Base-by-base conservation (phyloP, 2,329 filamentous ascomycete species). In the Macrophomina phaseolina region DNA sequence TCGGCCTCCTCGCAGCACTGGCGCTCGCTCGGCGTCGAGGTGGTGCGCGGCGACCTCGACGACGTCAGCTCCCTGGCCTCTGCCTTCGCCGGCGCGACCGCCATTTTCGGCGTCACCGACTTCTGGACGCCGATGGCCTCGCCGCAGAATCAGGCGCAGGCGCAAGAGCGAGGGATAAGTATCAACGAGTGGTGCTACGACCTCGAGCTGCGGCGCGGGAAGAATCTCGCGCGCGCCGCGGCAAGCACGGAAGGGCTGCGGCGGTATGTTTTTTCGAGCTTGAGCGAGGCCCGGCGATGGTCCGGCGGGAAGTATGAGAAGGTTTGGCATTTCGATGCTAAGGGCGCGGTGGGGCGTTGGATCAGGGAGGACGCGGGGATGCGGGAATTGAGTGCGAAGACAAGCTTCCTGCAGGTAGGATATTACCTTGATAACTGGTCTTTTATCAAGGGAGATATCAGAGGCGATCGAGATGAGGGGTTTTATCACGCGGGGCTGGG, bases 91-190 rank as follows among this genome's bases (percentile, higher is more conserved):
- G 82, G 81, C 42, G 77, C 84, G 1, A 73, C 82, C 51, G 82
- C 82, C 16, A 84, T 85, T 40, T 87, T 83, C 70, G 81, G 76
- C 36, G 79, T 86, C 14, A 87, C 85, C 45, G 83, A 85, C 74
- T 55, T 55, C n/a, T 55, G 52, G 52, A 1, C 7, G 2, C 52
- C 52, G 69, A 23, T 23, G 23, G 23, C 23, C 2, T 23, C 23
- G 23, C 23, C 23, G 23, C 23, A 23, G 23, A 23, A 23, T 3
- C 23, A 23, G 23, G 23, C 23, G 23, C 23, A 3, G 23, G 23
- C 23, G 23, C 23, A 3, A 23, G 23, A 23, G 23, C 23, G 23
- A 23, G 23, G 23, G 23, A 23, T 23, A 23, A 23, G 23, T 3
- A 12, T 38, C 42, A 62, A 62, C 58, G 28, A 62, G 46, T 23